These are phyloP conservation scores for Hanseniaspora lachancei DNA, from an alignment of 805 yeast genomes.

Conservation along the genomic window DNA sequence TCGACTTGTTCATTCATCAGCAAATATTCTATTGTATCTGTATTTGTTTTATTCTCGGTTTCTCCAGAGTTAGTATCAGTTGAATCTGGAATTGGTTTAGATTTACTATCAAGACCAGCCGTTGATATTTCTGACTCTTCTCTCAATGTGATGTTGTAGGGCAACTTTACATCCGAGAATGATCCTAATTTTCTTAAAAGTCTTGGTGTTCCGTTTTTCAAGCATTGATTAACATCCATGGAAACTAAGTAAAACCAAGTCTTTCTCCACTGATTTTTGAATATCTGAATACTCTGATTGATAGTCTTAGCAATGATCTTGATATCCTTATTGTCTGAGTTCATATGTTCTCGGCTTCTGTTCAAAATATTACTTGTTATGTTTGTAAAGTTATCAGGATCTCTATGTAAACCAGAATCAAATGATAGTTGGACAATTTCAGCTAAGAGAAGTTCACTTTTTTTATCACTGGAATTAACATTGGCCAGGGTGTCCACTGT, in stretches of 20 bases:
- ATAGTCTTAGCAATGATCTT: constrained; percentile 18
- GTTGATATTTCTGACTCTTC: not conserved
- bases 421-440: constrained; percentile 54
- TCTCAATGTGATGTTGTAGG: constrained; percentile 19
- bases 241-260: constrained; percentile 40
- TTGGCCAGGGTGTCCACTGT: constrained; percentile 14
- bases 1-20: constrained; percentile 7
- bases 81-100: not conserved
- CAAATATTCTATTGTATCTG: not conserved
- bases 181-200: constrained; percentile 28
- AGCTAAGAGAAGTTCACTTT: constrained; percentile 45
- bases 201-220: constrained; percentile 32
- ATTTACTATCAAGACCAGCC: constrained; percentile 18
- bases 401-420: constrained; percentile 55
- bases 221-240: constrained; percentile 32
- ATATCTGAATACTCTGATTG: constrained; percentile 25
- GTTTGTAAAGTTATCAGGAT: constrained; percentile 43
- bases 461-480: constrained; percentile 24
- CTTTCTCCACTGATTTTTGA: constrained; percentile 43
- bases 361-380: constrained; percentile 21
- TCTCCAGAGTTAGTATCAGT: not conserved
- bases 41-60: not conserved
- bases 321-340: constrained; percentile 10
- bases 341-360: constrained; percentile 1
- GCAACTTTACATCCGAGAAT: constrained; percentile 34